Evolutionary conservation across 2,329 filamentous ascomycete genomes (phyloP).

Genomic region (Sporothrix pallida): DNA sequence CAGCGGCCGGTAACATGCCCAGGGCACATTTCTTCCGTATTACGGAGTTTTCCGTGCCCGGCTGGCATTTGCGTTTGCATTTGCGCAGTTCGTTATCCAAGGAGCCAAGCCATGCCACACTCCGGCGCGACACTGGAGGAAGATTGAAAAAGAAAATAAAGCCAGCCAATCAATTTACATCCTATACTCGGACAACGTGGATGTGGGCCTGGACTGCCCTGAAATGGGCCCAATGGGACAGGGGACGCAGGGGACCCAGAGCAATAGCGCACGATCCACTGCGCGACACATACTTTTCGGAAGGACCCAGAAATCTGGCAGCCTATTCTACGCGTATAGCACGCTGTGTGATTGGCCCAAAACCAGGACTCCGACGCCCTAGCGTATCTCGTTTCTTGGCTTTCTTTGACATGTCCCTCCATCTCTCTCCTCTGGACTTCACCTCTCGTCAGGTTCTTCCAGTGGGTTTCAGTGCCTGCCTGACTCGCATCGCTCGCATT

Average conservation of each 20-base stretch:
- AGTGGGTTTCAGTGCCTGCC: too few relatives aligned
- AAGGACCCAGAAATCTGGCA: slow-evolving; percentile 16
- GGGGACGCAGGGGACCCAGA: too few relatives aligned
- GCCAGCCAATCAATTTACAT: slow-evolving; percentile 23
- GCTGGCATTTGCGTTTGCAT: background rate
- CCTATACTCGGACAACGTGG: slow-evolving; percentile 13
- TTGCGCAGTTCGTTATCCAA: background rate
- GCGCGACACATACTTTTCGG: background rate
- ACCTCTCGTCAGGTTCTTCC: too few relatives aligned
- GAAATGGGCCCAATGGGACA: too few relatives aligned
- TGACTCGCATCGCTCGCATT: background rate
- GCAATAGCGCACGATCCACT: background rate
- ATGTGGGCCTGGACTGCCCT: background rate
- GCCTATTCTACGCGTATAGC: slow-evolving; percentile 1
- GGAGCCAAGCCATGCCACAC: background rate
- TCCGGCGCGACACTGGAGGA: background rate
- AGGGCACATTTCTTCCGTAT: background rate
- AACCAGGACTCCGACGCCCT: too few relatives aligned
- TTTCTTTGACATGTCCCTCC: background rate
- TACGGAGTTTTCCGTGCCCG: slow-evolving; percentile 14
- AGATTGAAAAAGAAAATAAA: background rate
- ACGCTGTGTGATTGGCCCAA: background rate
- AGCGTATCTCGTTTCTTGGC: background rate
- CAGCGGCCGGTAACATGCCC: background rate
- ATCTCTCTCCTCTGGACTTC: background rate